Percentiles rank a stretch among this genome's conserved stretches.
Conservation (phyloP, 352 stramenopile species). For the Poterioochromonas sp. region DNA sequence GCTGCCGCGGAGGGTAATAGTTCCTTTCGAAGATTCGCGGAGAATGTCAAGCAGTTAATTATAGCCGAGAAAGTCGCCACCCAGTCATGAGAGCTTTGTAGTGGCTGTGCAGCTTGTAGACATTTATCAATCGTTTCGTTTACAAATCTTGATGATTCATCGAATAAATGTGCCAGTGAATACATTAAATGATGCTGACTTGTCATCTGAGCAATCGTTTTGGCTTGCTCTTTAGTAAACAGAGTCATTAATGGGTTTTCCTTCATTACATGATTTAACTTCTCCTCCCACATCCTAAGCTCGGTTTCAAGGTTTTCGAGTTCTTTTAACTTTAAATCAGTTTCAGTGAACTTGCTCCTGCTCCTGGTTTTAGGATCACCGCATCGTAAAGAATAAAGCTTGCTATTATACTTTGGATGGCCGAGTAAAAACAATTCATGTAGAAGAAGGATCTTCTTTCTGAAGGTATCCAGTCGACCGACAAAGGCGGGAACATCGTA, state of each 20-base stretch:
- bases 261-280: not conserved
- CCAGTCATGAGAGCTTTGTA: not conserved
- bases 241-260: not conserved
- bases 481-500: constrained; percentile 37
- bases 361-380: not conserved
- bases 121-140: not conserved
- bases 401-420: constrained; percentile 29
- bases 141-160: not conserved
- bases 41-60: not conserved
- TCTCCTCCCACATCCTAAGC: not conserved
- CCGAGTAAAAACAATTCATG: constrained; percentile 43
- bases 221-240: not conserved
- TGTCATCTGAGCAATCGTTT: not conserved
- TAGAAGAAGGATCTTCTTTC: constrained; percentile 31
- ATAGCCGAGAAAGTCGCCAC: no score
- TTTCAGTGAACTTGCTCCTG: not conserved
- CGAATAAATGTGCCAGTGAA: not conserved
- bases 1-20: no score
- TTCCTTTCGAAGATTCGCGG: no score
- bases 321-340: no score
- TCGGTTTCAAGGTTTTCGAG: no score
- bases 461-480: constrained; percentile 30
- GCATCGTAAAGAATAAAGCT: constrained; percentile 3
- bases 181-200: not conserved
- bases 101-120: not conserved